Conservation (phyloP, 78 protist species). For the Cavenderia fasciculata region DNA sequence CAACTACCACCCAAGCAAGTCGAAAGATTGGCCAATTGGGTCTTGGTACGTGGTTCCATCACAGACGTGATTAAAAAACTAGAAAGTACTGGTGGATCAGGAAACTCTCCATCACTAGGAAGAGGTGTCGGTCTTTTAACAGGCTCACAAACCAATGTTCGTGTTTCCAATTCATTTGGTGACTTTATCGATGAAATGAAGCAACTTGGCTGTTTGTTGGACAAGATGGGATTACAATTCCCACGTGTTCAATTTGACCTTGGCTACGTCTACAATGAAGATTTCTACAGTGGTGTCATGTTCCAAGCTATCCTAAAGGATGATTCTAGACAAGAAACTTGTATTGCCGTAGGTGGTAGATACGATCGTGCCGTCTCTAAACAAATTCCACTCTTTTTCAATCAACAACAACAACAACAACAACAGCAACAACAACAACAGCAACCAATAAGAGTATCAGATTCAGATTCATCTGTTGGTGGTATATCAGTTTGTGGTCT, state of each 20-base stretch:
- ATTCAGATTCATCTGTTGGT: neutral
- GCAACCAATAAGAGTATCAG: neutral
- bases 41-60: constrained; percentile 27
- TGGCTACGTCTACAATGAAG: constrained; percentile 29
- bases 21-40: constrained; percentile 62
- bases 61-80: constrained; percentile 31
- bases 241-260: constrained; percentile 37
- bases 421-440: neutral
- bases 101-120: neutral
- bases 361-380: constrained; percentile 7
- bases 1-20: constrained; percentile 40
- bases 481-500: constrained; percentile 41
- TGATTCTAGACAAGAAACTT: constrained; percentile 11
- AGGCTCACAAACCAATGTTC: neutral
- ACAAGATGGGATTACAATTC: constrained; percentile 9
- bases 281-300: constrained; percentile 22
- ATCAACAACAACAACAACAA: neutral
- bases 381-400: neutral
- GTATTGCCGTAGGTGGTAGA: constrained; percentile 64
- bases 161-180: constrained; percentile 28
- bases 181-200: constrained; percentile 32
- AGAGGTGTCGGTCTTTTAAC: neutral
- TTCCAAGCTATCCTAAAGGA: constrained; percentile 46
- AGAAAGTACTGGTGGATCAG: neutral
- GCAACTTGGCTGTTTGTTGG: constrained; percentile 5